Conservation (phyloP, 1,139 yeast genomes). For the Entelexis paramagnoliae region DNA sequence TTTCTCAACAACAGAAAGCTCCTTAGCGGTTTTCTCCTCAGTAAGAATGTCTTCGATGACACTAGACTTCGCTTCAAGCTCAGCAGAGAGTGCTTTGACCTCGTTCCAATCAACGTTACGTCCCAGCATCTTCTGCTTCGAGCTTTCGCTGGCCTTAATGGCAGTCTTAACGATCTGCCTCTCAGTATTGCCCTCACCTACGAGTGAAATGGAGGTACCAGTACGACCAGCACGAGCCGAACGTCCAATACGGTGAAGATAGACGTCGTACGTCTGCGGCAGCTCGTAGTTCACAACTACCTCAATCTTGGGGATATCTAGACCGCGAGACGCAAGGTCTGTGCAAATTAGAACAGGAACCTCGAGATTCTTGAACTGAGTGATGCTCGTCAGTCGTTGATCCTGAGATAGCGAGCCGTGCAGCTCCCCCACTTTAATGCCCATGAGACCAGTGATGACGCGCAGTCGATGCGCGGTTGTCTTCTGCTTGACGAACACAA, state of each 20-base stretch:
- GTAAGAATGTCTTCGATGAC: slow-evolving; percentile 64
- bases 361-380: slow-evolving; percentile 64
- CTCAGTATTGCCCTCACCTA: slow-evolving; percentile 79
- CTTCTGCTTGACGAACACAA: slow-evolving; percentile 84
- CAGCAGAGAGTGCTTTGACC: slow-evolving; percentile 55
- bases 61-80: slow-evolving; percentile 49
- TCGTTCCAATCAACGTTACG: slow-evolving; percentile 80
- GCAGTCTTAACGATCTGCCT: slow-evolving; percentile 84
- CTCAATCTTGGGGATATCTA: slow-evolving; percentile 96
- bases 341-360: slow-evolving; percentile 91
- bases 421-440: slow-evolving; percentile 79
- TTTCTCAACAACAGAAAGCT: slow-evolving; percentile 79
- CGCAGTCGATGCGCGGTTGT: slow-evolving; percentile 82
- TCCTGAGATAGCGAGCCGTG: slow-evolving; percentile 95
- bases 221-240: slow-evolving; percentile 98
- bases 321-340: slow-evolving; percentile 97
- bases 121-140: slow-evolving; percentile 55
- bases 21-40: slow-evolving; percentile 85
- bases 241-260: slow-evolving; percentile 96
- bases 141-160: slow-evolving; percentile 37
- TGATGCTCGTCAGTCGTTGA: slow-evolving; percentile 79
- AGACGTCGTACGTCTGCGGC: slow-evolving; percentile 86
- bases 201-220: slow-evolving; percentile 85
- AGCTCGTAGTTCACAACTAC: slow-evolving; percentile 88
- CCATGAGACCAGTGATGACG: slow-evolving; percentile 73